Conservation (phyloP, 1,139 yeast genomes). For the Pichia sp. region DNA sequence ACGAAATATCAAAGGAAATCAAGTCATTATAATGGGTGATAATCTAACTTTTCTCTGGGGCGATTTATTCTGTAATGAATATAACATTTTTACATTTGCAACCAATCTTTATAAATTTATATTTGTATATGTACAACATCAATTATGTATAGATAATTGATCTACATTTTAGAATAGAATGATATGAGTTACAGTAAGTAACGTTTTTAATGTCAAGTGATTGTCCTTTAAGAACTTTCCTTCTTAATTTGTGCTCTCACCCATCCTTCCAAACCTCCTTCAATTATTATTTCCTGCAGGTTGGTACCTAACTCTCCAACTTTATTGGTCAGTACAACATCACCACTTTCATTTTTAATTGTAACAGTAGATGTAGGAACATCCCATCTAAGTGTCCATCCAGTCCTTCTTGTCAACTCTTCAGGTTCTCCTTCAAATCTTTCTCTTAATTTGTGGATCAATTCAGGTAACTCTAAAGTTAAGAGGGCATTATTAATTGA, state of each 20-base stretch:
- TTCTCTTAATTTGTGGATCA: conserved; percentile 69
- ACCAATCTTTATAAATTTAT: too few species aligned
- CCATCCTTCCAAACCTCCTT: conserved; percentile 99
- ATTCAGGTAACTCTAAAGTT: conserved; percentile 86
- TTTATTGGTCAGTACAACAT: conserved; percentile 64
- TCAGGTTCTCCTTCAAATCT: conserved; percentile 45
- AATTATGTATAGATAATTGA: background rate
- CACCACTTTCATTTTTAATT: conserved; percentile 62
- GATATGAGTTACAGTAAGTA: too few species aligned
- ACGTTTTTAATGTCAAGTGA: background rate
- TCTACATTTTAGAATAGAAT: background rate
- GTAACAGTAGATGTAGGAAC: conserved; percentile 75
- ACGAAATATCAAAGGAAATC: conserved; percentile 92
- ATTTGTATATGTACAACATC: background rate
- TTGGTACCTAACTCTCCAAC: conserved; percentile 95
- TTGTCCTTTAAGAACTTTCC: conserved; percentile 9
- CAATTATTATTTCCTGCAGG: conserved; percentile 90
- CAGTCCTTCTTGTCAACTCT: conserved; percentile 88
- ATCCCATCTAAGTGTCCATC: conserved; percentile 90
- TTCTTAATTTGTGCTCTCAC: conserved; percentile 65
- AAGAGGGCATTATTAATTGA: conserved; percentile 91
- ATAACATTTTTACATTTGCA: too few species aligned
- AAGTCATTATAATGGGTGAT: conserved; percentile 30
- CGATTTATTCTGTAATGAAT: background rate
- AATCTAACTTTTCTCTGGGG: background rate